Percentiles rank a stretch among this genome's conserved stretches.
phyloP scores from a whole-genome alignment of 2,329 filamentous ascomycete genomes.

The Leptographium radiaticola region DNA sequence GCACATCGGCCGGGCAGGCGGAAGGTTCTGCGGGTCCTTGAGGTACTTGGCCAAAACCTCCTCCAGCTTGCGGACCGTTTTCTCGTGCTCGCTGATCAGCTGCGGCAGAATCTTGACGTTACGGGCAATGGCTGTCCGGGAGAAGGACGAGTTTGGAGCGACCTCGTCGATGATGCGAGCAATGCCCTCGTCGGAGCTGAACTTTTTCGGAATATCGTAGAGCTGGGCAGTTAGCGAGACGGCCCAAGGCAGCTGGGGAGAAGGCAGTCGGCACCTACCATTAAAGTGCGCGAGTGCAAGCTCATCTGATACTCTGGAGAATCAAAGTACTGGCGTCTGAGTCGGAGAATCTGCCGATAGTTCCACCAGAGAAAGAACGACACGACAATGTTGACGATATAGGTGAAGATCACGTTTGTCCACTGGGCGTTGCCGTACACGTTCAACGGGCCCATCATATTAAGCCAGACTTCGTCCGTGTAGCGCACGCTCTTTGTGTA shows the following conservation, averaged over 20 bases:
- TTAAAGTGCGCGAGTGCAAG: slow-evolving; percentile 61
- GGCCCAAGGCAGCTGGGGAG: no score
- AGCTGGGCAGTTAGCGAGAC: slow-evolving; percentile 35
- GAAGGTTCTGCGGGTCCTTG: slow-evolving; percentile 71
- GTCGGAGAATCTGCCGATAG: slow-evolving; percentile 56
- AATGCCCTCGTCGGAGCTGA: slow-evolving; percentile 75
- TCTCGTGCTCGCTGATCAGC: slow-evolving; percentile 72
- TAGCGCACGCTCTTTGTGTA: slow-evolving; percentile 33
- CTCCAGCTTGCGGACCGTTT: slow-evolving; percentile 71
- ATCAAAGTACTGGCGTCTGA: slow-evolving; percentile 72
- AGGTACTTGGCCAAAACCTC: slow-evolving; percentile 78
- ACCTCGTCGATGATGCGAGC: slow-evolving; percentile 69
- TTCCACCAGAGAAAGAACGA: slow-evolving; percentile 82
- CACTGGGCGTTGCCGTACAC: slow-evolving; percentile 41
- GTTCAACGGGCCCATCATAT: slow-evolving; percentile 45
- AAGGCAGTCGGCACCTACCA: slow-evolving; percentile 35
- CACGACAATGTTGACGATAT: slow-evolving; percentile 60
- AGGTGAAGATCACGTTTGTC: slow-evolving; percentile 46
- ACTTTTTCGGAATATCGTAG: slow-evolving; percentile 69
- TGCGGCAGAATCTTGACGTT: slow-evolving; percentile 85
- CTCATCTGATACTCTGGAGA: slow-evolving; percentile 80
- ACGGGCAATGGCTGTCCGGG: slow-evolving; percentile 70
- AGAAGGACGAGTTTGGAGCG: slow-evolving; percentile 64
- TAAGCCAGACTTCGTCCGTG: slow-evolving; percentile 32
- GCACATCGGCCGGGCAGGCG: slow-evolving; percentile 63